phyloP scores from a whole-genome alignment of 2,329 filamentous ascomycete species.

The Penicillium italicum region DNA sequence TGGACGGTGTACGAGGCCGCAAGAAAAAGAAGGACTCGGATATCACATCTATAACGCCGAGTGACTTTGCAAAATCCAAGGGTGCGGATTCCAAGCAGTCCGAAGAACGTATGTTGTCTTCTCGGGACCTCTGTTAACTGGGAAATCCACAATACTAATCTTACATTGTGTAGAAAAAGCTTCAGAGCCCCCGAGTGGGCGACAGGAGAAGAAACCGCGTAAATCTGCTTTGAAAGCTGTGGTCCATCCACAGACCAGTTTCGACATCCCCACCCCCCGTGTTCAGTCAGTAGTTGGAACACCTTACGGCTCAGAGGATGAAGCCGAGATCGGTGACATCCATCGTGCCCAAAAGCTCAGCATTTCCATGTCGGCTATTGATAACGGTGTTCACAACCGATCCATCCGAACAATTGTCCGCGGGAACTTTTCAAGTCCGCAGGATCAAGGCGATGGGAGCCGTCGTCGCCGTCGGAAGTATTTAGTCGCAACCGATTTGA shows the following conservation, averaged over 20 bases:
- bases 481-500: constrained; percentile 90
- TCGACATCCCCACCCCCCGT: constrained; percentile 61
- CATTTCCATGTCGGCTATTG: constrained; percentile 73
- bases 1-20: constrained; percentile 30
- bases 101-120: constrained; percentile 61
- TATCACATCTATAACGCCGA: constrained; percentile 28
- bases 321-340: constrained; percentile 79
- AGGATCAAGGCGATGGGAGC: constrained; percentile 73
- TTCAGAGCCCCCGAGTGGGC: constrained; percentile 10
- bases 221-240: constrained; percentile 44
- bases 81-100: constrained; percentile 61
- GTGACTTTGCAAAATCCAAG: constrained; percentile 31
- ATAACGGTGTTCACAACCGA: constrained; percentile 70
- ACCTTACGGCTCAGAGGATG: constrained; percentile 77
- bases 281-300: constrained; percentile 54
- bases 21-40: constrained; percentile 29
- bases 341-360: constrained; percentile 81
- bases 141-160: constrained; percentile 2
- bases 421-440: constrained; percentile 72
- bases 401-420: constrained; percentile 86
- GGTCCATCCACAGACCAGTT: constrained; percentile 80
- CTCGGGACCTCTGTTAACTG: no score
- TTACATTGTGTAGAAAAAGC: constrained; percentile 7
- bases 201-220: constrained; percentile 39
- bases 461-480: constrained; percentile 80